These are phyloP conservation scores for Melastoma candidum DNA, from an alignment of 441 rosid species.

Conservation along the genomic window DNA sequence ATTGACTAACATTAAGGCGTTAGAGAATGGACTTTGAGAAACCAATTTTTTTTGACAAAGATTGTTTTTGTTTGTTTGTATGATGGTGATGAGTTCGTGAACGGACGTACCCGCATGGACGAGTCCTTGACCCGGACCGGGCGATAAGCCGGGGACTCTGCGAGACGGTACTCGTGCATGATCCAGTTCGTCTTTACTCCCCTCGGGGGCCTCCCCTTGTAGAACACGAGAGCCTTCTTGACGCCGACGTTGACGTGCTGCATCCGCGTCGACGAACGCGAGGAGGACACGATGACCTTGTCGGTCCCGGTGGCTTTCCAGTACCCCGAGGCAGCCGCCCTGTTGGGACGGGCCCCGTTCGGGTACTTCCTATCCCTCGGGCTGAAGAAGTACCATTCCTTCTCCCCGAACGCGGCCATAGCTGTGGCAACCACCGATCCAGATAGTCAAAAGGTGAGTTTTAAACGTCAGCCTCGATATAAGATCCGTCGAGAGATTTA, in stretches of 20 bases:
- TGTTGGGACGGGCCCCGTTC: slow-evolving; percentile 89
- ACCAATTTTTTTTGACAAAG: too few relatives aligned
- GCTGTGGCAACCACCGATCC: slow-evolving; percentile 22
- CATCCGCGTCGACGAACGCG: slow-evolving; percentile 10
- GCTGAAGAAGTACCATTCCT: slow-evolving; percentile 97
- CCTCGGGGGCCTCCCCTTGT: slow-evolving; percentile 82
- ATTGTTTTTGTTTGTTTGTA: neutral
- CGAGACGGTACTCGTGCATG: slow-evolving; percentile 92
- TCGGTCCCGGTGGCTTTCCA: slow-evolving; percentile 99
- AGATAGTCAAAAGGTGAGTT: too few relatives aligned
- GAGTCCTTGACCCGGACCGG: slow-evolving; percentile 44
- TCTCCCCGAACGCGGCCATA: slow-evolving; percentile 76
- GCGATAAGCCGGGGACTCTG: slow-evolving; percentile 25
- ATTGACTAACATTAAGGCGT: too few relatives aligned
- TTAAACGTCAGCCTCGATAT: too few relatives aligned
- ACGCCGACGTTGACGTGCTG: slow-evolving; percentile 61
- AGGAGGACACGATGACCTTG: slow-evolving; percentile 45
- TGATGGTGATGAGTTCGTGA: neutral
- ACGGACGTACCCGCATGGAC: slow-evolving; percentile 67
- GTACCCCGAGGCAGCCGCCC: slow-evolving; percentile 90
- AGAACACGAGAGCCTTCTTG: slow-evolving; percentile 90
- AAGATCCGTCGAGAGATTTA: neutral
- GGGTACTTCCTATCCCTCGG: slow-evolving; percentile 97
- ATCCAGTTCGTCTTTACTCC: slow-evolving; percentile 93
- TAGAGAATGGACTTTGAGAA: too few relatives aligned